These are phyloP conservation scores for Fusarium fujikuroi DNA, from an alignment of 2,329 filamentous ascomycete genomes.

Conservation along the genomic window DNA sequence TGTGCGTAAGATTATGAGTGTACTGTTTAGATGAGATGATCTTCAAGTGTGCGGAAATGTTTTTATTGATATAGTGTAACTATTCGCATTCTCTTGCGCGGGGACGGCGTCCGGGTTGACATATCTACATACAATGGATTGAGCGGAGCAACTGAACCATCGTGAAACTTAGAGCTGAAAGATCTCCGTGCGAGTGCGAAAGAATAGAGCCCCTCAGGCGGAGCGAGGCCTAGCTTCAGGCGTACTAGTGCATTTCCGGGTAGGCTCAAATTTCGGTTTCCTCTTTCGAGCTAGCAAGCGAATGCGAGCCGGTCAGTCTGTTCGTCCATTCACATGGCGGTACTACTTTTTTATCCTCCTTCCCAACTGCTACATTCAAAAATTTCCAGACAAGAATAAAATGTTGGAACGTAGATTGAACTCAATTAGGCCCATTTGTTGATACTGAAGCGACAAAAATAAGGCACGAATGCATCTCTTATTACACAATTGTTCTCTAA, in stretches of 20 bases:
- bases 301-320: neutral
- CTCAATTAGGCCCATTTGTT: accelerated
- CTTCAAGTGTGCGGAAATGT: accelerated
- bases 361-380: accelerated
- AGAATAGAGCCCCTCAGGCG: neutral
- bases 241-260: neutral
- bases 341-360: neutral
- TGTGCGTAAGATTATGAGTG: neutral
- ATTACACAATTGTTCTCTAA: neutral
- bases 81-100: neutral
- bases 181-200: neutral
- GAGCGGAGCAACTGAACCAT: neutral
- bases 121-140: neutral
- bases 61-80: neutral
- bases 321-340: neutral
- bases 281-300: neutral
- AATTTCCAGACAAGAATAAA: accelerated
- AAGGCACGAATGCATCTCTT: neutral
- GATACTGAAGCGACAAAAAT: accelerated
- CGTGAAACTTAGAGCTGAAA: neutral
- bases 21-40: neutral
- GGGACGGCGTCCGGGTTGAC: neutral
- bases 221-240: neutral
- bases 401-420: accelerated
- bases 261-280: neutral